Percentiles rank a stretch among this genome's conserved stretches.
These are phyloP conservation scores for Macaranga tanarius DNA, from an alignment of 441 rosid species.

Conservation along the genomic window DNA sequence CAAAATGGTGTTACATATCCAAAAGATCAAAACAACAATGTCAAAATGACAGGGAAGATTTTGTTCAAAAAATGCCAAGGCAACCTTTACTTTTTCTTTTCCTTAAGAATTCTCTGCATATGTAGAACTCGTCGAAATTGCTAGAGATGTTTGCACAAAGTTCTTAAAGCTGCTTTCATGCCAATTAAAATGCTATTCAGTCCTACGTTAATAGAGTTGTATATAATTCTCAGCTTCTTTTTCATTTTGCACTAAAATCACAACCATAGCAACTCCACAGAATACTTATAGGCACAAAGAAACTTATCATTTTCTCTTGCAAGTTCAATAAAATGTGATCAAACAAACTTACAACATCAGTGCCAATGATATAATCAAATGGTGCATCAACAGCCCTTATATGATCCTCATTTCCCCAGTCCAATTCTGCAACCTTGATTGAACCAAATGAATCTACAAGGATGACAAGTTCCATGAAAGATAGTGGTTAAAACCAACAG, in stretches of 20 bases:
- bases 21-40: background rate
- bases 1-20: background rate
- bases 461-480: conserved; percentile 21
- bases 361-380: conserved; percentile 86
- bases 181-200: conserved; percentile 2
- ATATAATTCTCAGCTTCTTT: background rate
- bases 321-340: conserved; percentile 7
- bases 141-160: conserved; percentile 10
- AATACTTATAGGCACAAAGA: background rate
- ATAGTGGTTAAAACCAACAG: background rate
- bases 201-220: background rate
- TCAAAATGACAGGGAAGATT: background rate
- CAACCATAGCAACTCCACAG: background rate
- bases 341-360: conserved; percentile 76
- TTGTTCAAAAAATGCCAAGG: background rate
- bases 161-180: background rate
- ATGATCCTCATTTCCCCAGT: conserved; percentile 89
- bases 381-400: conserved; percentile 70
- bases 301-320: background rate
- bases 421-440: conserved; percentile 71
- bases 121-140: background rate
- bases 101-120: background rate
- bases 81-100: background rate
- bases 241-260: background rate
- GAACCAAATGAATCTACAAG: conserved; percentile 83